Evolutionary conservation across 2,329 filamentous ascomycete genomes (phyloP).

Genomic region (Epichloe baconii): DNA sequence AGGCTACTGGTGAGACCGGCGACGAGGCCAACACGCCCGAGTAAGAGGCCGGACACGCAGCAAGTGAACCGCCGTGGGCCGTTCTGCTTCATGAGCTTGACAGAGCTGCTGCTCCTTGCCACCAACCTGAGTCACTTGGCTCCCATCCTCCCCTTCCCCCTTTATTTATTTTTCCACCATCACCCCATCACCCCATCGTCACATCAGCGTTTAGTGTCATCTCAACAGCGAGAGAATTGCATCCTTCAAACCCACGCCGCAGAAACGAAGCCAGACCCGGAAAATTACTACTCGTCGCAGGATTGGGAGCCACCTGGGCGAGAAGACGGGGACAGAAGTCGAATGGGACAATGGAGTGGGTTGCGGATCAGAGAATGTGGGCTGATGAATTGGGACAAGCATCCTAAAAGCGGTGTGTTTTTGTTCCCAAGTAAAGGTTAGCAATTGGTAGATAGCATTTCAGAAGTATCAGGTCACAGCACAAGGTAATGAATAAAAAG

Average conservation of each 20-base stretch:
- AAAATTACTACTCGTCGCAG: not conserved
- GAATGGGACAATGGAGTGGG: not conserved
- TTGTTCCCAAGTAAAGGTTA: slow-evolving; percentile 3
- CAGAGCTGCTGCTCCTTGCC: slow-evolving; percentile 4
- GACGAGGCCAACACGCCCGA: slow-evolving; percentile 1
- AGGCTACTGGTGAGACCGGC: slow-evolving; percentile 18
- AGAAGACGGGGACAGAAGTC: slow-evolving; percentile 1
- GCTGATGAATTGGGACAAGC: slow-evolving; percentile 2
- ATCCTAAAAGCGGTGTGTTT: slow-evolving; percentile 3
- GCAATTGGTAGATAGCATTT: slow-evolving; percentile 6
- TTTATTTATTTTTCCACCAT: not conserved
- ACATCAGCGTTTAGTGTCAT: slow-evolving; percentile 10
- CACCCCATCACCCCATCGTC: slow-evolving; percentile 6
- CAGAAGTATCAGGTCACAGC: slow-evolving; percentile 10
- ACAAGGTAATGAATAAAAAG: slow-evolving; percentile 7
- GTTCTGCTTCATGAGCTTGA: not conserved
- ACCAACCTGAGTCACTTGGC: slow-evolving; percentile 5
- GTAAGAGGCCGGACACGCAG: not conserved
- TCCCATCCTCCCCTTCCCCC: not conserved
- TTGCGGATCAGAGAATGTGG: slow-evolving; percentile 3
- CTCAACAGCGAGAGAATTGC: slow-evolving; percentile 5
- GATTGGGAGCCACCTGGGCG: not conserved
- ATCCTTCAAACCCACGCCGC: slow-evolving; percentile 1
- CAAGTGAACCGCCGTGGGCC: not conserved
- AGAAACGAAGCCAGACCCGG: not conserved